Base-by-base conservation (phyloP, 345 rosid species). In the Euphorbia peplus region DNA sequence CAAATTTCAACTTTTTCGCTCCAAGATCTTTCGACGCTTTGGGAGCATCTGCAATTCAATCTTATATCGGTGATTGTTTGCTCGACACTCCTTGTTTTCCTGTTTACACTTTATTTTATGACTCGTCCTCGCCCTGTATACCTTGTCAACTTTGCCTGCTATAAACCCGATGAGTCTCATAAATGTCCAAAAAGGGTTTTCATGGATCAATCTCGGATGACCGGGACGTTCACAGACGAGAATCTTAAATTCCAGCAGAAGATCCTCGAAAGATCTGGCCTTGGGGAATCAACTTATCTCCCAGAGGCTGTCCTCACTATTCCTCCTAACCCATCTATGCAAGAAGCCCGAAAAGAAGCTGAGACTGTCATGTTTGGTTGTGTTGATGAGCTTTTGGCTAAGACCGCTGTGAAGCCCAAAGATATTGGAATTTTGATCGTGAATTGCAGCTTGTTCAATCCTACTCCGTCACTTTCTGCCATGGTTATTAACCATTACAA, bases 91-190 rank as follows among this genome's bases (percentile, higher is more conserved):
- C 32, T 73, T 21, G 76, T 73, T 60, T 71, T 73, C 67, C 28
- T 55, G 4, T 55, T 46, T 4, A 76, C 81, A 3, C 46, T 74
- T 37, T 69, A 81, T 63, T 75, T 81, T 19, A 70, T 68, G 54
- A 76, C 58, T 46, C 81, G 79, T 35, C 81, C 75, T 22, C 78
- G 75, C 11, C 78, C 75, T 26, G 81, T 73, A 5, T 78, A 73
- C 65, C 81, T 78, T 2, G 81, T 78, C 14, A 63, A 78, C 62
- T 78, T 78, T 54, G 66, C 81, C n/a, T 78, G 81, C 68, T 78
- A 78, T 69, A 73, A 78, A 65, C 72, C 81, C 9, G 78, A 69
- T 9, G 81, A 78, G 19, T 10, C 78, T 22, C 81, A 72, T 29
- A 73, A 65, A 62, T 78, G 81, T 69, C 69, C 81, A 1, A 78